Percentiles rank a stretch among this genome's conserved stretches.
Conservation (phyloP, 2,329 filamentous ascomycete species). For the Cytospora paraplurivora region DNA sequence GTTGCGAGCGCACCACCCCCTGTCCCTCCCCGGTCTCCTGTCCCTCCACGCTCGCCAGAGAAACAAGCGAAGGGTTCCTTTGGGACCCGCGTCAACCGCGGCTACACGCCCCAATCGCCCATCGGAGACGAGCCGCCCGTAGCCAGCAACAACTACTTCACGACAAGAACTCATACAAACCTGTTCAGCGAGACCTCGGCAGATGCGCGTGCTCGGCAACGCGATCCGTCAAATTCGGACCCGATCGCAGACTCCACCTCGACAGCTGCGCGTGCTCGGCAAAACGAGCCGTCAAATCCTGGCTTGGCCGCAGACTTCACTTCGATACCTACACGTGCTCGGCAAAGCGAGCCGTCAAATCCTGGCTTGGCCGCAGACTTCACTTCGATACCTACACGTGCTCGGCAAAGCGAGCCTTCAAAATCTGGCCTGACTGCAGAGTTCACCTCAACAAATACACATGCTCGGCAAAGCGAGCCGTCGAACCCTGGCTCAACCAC, state of each 20-base stretch:
- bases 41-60: constrained; percentile 52
- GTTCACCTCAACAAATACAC: too few relatives aligned
- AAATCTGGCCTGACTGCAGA: too few relatives aligned
- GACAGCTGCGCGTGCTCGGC: constrained; percentile 34
- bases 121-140: constrained; percentile 46
- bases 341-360: not conserved
- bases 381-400: constrained; percentile 34
- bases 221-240: constrained; percentile 43
- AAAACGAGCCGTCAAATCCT: too few relatives aligned
- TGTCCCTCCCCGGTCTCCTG: constrained; percentile 52
- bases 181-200: constrained; percentile 29
- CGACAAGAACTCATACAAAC: not conserved
- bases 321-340: too few relatives aligned
- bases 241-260: constrained; percentile 42
- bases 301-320: too few relatives aligned
- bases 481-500: constrained; percentile 5
- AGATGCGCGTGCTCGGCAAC: constrained; percentile 27
- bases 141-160: constrained; percentile 17
- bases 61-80: constrained; percentile 59
- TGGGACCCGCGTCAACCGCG: constrained; percentile 47
- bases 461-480: not conserved
- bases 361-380: not conserved
- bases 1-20: constrained; percentile 38
- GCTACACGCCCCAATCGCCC: constrained; percentile 53
- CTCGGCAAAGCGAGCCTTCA: too few relatives aligned